Evolutionary conservation across 1,284 basidiomycete genomes (phyloP).

Genomic region (Athelia psychrophila): DNA sequence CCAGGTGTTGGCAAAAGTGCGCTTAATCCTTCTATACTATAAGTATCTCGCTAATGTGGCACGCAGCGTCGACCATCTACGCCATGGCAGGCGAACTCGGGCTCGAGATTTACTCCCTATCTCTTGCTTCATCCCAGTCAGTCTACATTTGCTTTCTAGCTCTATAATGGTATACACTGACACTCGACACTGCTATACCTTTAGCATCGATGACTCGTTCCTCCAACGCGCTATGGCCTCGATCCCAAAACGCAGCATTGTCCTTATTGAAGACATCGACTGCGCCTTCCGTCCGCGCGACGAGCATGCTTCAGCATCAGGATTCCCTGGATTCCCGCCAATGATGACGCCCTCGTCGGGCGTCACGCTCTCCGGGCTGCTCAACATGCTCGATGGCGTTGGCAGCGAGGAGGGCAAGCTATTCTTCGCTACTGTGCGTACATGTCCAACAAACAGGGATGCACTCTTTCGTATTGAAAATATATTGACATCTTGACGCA

Average conservation of each 20-base stretch:
- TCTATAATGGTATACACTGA: background rate
- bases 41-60: slow-evolving; percentile 4
- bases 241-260: slow-evolving; percentile 47
- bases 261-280: slow-evolving; percentile 55
- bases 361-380: slow-evolving; percentile 47
- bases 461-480: background rate
- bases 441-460: background rate
- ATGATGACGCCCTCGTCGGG: slow-evolving; percentile 20
- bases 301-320: slow-evolving; percentile 20
- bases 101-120: slow-evolving; percentile 57
- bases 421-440: slow-evolving; percentile 49
- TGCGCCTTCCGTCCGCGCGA: slow-evolving; percentile 50
- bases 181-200: background rate
- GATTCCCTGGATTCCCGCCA: slow-evolving; percentile 3
- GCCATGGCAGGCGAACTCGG: slow-evolving; percentile 56
- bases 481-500: background rate
- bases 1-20: slow-evolving; percentile 53
- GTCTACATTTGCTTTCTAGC: slow-evolving; percentile 10
- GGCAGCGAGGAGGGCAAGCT: slow-evolving; percentile 54
- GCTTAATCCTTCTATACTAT: slow-evolving; percentile 9
- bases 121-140: slow-evolving; percentile 46
- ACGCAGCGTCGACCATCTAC: slow-evolving; percentile 51
- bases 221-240: slow-evolving; percentile 40
- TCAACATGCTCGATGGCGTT: slow-evolving; percentile 55
- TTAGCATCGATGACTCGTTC: slow-evolving; percentile 46